Base-by-base conservation (phyloP, 2,329 filamentous ascomycete species). In the Aspergillus neotritici region DNA sequence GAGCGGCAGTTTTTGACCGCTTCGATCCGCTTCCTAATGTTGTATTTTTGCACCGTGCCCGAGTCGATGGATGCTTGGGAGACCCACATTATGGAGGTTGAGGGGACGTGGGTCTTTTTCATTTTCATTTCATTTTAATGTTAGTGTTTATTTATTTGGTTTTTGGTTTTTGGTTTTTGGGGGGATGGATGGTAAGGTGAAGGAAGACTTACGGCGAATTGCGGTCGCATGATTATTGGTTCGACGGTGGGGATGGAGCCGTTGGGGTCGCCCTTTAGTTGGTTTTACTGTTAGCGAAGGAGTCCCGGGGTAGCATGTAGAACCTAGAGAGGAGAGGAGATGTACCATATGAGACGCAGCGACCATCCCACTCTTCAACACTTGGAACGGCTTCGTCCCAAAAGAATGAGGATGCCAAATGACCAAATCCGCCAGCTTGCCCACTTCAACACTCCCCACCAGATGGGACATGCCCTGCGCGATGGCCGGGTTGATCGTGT, bases 401-500 rank as follows among this genome's bases (percentile, higher is more conserved):
- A 97, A 97, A 68, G 82, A 85, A 5, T 80, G 78, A 5, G 88
- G 86, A 37, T 84, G 82, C 91, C 91, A 97, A 5, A 96, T 60
- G 1, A 94, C 87, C 37, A 97, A 64, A 64, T 97, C 91, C 0
- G 91, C 91, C 37, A 95, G 67, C 70, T 95, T 96, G 39, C 89
- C 90, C 0, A 88, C 79, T 70, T 96, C 89, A 41, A 96, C 69
- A 54, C 86, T 91, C 6, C 91, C 91, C 49, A 97, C 79, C 2
- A 94, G 58, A 63, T 96, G 91, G 0, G 75, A 70, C 82, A 97
- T 94, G 2, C 91, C 91, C 66, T 97, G 91, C 0, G 90, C 82
- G 49, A 96, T 75, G 9, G 91, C 88, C 1, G 91, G 88, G 68
- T 97, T 97, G 69, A 97, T 83, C 15, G 91, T 97, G 66, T 96